These are phyloP conservation scores for Alternaria solani DNA, from an alignment of 2,329 filamentous ascomycete genomes.

Conservation along the genomic window DNA sequence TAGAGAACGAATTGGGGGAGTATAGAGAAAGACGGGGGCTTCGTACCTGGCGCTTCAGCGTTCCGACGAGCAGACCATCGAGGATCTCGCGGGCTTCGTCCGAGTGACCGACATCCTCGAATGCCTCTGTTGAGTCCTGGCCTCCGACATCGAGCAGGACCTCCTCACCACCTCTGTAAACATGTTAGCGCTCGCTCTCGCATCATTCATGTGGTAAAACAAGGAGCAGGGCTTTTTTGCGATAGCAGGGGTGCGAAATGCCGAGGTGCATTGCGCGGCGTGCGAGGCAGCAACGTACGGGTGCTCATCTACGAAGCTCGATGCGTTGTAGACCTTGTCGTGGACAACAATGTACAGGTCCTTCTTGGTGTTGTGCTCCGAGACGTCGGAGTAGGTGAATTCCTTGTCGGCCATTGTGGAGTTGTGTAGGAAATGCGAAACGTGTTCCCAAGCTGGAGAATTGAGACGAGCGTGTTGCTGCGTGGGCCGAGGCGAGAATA, in stretches of 20 bases:
- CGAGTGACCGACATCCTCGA: slow-evolving; percentile 98
- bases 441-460: background rate
- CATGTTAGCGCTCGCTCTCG: slow-evolving; percentile 15
- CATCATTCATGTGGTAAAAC: background rate
- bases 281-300: slow-evolving; percentile 66
- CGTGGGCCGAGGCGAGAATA: background rate
- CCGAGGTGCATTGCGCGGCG: slow-evolving; percentile 6
- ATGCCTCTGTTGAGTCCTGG: slow-evolving; percentile 96
- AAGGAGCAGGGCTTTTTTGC: slow-evolving; percentile 13
- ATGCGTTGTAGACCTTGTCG: slow-evolving; percentile 93
- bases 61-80: slow-evolving; percentile 57
- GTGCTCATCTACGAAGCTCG: slow-evolving; percentile 95
- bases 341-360: slow-evolving; percentile 91
- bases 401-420: slow-evolving; percentile 50
- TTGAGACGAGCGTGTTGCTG: slow-evolving; percentile 1
- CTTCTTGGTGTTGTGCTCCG: slow-evolving; percentile 71
- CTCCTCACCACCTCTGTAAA: slow-evolving; percentile 89
- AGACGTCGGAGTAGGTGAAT: slow-evolving; percentile 53
- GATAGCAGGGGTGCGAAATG: background rate
- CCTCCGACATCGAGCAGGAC: slow-evolving; percentile 95
- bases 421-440: slow-evolving; percentile 8
- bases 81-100: slow-evolving; percentile 98
- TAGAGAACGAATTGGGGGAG: background rate
- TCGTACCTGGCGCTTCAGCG: slow-evolving; percentile 49
- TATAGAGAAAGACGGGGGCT: background rate